These are phyloP conservation scores for Olyra latifolia DNA, from an alignment of 176 grass and related monocot species.

Conservation along the genomic window DNA sequence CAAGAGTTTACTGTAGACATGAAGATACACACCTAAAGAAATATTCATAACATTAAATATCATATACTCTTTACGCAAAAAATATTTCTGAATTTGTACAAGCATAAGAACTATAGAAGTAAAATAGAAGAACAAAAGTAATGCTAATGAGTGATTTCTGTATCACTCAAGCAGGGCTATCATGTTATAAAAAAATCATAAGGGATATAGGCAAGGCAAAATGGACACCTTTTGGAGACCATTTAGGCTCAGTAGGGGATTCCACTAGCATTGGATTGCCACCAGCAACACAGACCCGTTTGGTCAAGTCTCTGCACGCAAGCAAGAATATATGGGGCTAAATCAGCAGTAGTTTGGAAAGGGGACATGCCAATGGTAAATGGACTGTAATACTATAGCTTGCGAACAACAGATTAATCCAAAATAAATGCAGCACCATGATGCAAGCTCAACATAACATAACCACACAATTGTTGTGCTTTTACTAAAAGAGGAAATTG, in stretches of 20 bases:
- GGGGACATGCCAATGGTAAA: not conserved
- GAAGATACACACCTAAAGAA: too few species aligned
- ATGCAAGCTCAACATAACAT: not conserved
- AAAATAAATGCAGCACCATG: not conserved
- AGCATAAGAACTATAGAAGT: too few species aligned
- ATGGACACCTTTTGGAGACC: slow-evolving; percentile 77
- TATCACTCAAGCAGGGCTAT: too few species aligned
- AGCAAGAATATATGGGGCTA: not conserved
- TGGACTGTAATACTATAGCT: not conserved
- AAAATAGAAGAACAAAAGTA: too few species aligned
- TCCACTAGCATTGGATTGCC: slow-evolving; percentile 65
- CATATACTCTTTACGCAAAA: too few species aligned
- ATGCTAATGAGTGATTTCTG: too few species aligned
- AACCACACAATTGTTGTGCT: not conserved
- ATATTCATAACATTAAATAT: too few species aligned
- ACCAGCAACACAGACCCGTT: slow-evolving; percentile 76
- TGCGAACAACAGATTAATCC: slow-evolving; percentile 1
- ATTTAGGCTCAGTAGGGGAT: slow-evolving; percentile 91
- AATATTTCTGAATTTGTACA: too few species aligned
- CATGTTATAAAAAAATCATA: not conserved
- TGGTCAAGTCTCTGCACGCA: slow-evolving; percentile 67
- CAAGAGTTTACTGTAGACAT: too few species aligned
- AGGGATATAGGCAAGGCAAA: not conserved
- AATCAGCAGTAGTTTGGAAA: slow-evolving; percentile 11
- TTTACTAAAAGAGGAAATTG: too few species aligned